Base-by-base conservation (phyloP, 805 yeast genomes). In the Metahyphopichia silvanorum region DNA sequence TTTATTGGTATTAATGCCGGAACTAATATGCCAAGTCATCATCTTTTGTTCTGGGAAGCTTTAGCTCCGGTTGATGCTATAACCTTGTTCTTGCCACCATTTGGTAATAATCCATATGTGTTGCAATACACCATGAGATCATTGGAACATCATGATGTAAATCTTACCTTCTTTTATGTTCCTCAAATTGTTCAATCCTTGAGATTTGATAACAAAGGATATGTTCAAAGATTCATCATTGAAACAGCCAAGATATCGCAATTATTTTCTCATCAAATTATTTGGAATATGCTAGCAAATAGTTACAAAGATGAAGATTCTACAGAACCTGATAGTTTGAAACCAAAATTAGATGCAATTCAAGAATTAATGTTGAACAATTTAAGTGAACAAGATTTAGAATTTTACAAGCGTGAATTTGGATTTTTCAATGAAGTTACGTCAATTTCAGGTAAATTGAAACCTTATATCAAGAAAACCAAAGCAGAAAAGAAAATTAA, bases 221-320 rank as follows among this genome's bases (percentile, higher is more conserved):
- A 87, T 47, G 94, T 91, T 27, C 87, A 86, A 46, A 74, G 87
- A 46, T 86, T 85, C 53, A 88, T 93, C 42, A 63, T 91, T 35
- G 98, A 93, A 55, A 86, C 97, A 1, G 97, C 95, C 2, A 80
- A 83, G 51, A 86, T 88, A 10, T 82, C 93, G 17, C 94, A 86
- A 44, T 66, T 91, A 40, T 93, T 93, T 69, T 89, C 98, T 0
- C 99, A 93, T 58, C 99, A 93, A 60, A 89, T 93, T 43, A 87
- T 93, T 34, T 93, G 99, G 99, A 93, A 93, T 51, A 87, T 93
- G 85, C 61, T 83, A 49, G 98, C 99, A 1, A 93, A 94, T 53
- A 77, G 88, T 40, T 93, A 76, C 59, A 83, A 82, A 46, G 97
- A 86, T 53, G 98, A 91, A 47, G 96, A 91, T 7, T 81, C 87